Percentiles rank a stretch among this genome's conserved stretches.
These are phyloP conservation scores for Penicillium atrosanguineum DNA, from an alignment of 495 filamentous ascomycete species.

Conservation along the genomic window DNA sequence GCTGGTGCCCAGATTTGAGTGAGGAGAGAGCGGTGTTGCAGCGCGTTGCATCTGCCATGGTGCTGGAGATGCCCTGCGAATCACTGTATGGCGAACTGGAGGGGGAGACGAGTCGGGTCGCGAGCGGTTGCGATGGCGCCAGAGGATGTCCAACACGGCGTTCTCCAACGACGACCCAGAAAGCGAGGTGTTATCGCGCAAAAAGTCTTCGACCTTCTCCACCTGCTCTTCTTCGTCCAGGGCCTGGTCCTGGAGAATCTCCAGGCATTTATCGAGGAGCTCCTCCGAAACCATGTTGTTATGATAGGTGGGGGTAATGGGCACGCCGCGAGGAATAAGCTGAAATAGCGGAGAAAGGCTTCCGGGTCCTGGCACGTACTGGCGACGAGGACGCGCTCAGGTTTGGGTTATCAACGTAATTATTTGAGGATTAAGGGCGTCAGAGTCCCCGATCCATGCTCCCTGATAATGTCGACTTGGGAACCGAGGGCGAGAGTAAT, in stretches of 20 bases:
- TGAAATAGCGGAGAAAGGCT: neutral
- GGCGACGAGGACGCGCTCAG: neutral
- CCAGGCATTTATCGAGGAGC: conserved; percentile 85
- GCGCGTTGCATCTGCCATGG: conserved; percentile 83
- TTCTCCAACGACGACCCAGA: conserved; percentile 81
- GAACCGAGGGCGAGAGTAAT: conserved; percentile 10
- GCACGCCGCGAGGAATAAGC: conserved; percentile 5
- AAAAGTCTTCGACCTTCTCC: conserved; percentile 83
- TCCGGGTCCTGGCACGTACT: neutral
- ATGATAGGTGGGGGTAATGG: neutral
- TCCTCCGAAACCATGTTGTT: conserved; percentile 82
- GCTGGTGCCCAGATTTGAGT: conserved; percentile 70
- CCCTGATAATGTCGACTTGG: conserved; percentile 5
- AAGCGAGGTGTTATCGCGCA: conserved; percentile 74
- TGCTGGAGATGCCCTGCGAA: conserved; percentile 86
- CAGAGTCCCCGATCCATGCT: conserved; percentile 16
- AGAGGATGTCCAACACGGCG: conserved; percentile 84
- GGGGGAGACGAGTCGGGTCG: conserved; percentile 76
- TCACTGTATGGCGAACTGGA: conserved; percentile 81
- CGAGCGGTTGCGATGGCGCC: conserved; percentile 80
- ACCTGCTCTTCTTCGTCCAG: conserved; percentile 94
- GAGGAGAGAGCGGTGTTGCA: conserved; percentile 75
- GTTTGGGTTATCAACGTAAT: neutral
- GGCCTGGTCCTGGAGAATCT: conserved; percentile 75
- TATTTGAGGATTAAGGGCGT: conserved; percentile 4